Conservation (phyloP, 192 early-diverging fungal genomes). For the Gryganskiella cystojenkinii region DNA sequence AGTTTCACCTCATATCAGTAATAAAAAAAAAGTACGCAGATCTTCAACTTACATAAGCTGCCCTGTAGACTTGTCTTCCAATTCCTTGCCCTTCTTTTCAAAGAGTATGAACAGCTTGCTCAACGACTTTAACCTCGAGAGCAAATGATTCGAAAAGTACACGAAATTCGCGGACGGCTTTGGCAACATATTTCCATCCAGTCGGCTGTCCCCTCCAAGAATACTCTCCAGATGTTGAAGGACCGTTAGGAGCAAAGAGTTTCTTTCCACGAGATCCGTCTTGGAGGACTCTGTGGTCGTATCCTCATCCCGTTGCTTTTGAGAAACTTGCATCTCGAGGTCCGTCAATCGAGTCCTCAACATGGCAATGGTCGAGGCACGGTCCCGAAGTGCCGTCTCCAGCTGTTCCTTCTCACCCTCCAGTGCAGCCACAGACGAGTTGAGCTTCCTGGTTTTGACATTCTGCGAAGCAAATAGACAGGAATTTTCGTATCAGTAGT, state of each 20-base stretch:
- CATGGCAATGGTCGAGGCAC: slow-evolving; percentile 45
- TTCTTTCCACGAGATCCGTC: slow-evolving; percentile 51
- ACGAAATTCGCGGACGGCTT: slow-evolving; percentile 54
- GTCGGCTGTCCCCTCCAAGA: slow-evolving; percentile 45
- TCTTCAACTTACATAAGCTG: slow-evolving; percentile 40
- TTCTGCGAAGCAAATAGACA: slow-evolving; percentile 9
- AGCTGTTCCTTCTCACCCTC: slow-evolving; percentile 38
- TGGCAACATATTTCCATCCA: slow-evolving; percentile 41
- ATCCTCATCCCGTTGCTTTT: slow-evolving; percentile 33
- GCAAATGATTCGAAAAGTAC: slow-evolving; percentile 50
- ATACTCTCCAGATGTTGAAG: slow-evolving; percentile 52
- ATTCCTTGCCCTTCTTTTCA: slow-evolving; percentile 51
- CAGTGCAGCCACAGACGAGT: slow-evolving; percentile 34
- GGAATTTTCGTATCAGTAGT: no score
- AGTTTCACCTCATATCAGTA: no score
- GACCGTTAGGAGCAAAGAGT: slow-evolving; percentile 51
- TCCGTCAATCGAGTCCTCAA: slow-evolving; percentile 41
- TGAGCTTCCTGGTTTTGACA: slow-evolving; percentile 37
- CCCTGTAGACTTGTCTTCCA: slow-evolving; percentile 47
- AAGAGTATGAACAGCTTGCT: slow-evolving; percentile 47
- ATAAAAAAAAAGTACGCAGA: no score
- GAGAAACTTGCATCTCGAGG: slow-evolving; percentile 28
- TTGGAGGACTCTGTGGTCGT: slow-evolving; percentile 12
- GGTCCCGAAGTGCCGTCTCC: slow-evolving; percentile 49
- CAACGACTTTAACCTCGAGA: slow-evolving; percentile 49